phyloP scores from a whole-genome alignment of 2,329 filamentous ascomycete genomes.

The Nigrospora oryzae region DNA sequence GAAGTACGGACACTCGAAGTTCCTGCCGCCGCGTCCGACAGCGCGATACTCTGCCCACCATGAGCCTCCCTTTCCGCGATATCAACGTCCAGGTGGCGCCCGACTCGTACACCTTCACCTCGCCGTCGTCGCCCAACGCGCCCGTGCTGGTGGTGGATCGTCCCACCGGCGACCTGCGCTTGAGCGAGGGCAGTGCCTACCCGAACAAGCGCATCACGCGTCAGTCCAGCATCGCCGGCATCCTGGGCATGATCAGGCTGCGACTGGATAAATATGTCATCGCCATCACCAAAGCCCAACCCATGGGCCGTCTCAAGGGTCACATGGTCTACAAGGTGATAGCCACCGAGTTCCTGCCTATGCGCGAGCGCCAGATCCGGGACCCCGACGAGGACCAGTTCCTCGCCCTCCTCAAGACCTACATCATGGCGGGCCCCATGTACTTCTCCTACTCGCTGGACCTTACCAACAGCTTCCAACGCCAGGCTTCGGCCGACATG shows the following conservation, averaged over 20 bases:
- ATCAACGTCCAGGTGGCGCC: constrained; percentile 92
- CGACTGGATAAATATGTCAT: constrained; percentile 96
- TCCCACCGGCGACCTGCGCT: constrained; percentile 80
- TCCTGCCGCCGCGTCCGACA: too few relatives aligned
- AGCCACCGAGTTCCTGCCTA: constrained; percentile 83
- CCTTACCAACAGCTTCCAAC: constrained; percentile 93
- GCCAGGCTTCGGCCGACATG: constrained; percentile 70
- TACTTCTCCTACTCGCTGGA: constrained; percentile 98
- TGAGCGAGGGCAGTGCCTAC: constrained; percentile 71
- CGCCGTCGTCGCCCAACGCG: constrained; percentile 83
- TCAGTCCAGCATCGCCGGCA: constrained; percentile 90
- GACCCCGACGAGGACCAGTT: constrained; percentile 94
- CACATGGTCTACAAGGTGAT: constrained; percentile 94
- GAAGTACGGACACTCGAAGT: too few relatives aligned
- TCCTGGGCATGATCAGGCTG: constrained; percentile 87
- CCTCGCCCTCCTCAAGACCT: constrained; percentile 68
- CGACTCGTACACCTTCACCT: constrained; percentile 93
- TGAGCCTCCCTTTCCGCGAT: constrained; percentile 71
- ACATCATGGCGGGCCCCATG: constrained; percentile 79
- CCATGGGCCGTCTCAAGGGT: constrained; percentile 84
- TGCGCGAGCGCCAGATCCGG: constrained; percentile 84
- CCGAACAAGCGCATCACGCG: constrained; percentile 62
- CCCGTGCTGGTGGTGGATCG: constrained; percentile 84
- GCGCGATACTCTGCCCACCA: constrained; percentile 8
- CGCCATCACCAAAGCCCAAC: constrained; percentile 87